Conservation (phyloP, 345 rosid species). For the Sisymbrium irio region DNA sequence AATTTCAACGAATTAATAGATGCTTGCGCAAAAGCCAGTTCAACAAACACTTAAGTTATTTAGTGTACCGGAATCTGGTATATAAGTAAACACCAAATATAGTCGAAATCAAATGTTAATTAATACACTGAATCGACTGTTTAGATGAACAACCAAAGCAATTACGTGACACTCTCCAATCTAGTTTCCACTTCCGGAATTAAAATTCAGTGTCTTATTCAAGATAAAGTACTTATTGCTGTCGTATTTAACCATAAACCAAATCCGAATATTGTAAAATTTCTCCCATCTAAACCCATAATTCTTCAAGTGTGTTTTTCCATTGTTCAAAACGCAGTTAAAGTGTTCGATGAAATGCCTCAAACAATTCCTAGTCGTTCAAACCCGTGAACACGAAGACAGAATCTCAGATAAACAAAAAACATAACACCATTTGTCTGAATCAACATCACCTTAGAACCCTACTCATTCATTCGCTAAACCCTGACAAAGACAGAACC, state of each 20-base stretch:
- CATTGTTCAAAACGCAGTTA: slow-evolving; percentile 1
- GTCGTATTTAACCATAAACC: not conserved
- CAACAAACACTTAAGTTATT: too few species aligned
- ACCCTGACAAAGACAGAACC: not conserved
- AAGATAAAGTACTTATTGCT: not conserved
- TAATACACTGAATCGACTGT: too few species aligned
- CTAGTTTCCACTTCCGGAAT: not conserved
- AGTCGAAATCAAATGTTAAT: too few species aligned
- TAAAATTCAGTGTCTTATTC: too few species aligned
- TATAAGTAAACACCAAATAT: too few species aligned
- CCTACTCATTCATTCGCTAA: slow-evolving; percentile 5
- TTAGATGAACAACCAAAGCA: not conserved
- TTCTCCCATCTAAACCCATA: not conserved
- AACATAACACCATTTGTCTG: slow-evolving; percentile 4
- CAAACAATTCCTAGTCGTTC: not conserved
- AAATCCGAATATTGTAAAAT: not conserved
- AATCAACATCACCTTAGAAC: not conserved
- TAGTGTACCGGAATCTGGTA: too few species aligned
- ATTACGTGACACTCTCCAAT: not conserved
- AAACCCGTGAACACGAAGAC: not conserved
- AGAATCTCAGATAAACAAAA: not conserved
- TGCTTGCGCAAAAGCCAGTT: too few species aligned
- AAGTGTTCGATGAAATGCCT: slow-evolving; percentile 30
- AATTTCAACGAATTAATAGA: too few species aligned
- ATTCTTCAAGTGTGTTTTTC: too few species aligned